A percentile compares a stretch with the other conserved stretches of the same genome.
phyloP scores from a whole-genome alignment of 441 rosid species.

The Euphorbia schlechtendalii region DNA sequence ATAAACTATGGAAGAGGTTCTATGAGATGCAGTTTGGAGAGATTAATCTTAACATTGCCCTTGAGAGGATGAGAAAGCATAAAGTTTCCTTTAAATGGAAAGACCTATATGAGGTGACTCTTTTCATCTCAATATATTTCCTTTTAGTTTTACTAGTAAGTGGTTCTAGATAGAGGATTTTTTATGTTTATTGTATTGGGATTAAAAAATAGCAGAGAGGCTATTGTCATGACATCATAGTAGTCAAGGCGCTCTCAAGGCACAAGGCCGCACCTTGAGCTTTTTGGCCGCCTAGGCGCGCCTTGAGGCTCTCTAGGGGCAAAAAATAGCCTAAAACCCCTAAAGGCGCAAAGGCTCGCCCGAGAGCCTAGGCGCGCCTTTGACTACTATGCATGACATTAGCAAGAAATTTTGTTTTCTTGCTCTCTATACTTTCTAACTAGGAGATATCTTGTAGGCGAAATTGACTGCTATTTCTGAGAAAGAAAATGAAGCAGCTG shows the following conservation, averaged over 20 bases:
- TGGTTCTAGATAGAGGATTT: background rate
- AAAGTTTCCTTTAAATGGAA: constrained; percentile 57
- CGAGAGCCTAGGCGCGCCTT: too few relatives aligned
- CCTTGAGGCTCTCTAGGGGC: too few relatives aligned
- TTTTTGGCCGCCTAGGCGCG: too few relatives aligned
- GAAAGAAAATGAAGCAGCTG: constrained; percentile 38
- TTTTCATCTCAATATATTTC: background rate
- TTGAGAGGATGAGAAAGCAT: constrained; percentile 52
- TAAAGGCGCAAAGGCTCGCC: too few relatives aligned
- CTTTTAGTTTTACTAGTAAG: background rate
- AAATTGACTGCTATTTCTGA: constrained; percentile 39
- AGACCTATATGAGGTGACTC: constrained; percentile 55
- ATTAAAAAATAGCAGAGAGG: background rate
- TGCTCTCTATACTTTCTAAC: background rate
- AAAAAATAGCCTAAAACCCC: too few relatives aligned
- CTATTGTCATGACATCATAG: too few relatives aligned
- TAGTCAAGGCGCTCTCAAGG: too few relatives aligned
- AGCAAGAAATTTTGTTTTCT: background rate
- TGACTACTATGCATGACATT: background rate
- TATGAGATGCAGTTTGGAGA: constrained; percentile 51
- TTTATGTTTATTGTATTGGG: background rate
- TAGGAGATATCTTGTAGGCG: constrained; percentile 33
- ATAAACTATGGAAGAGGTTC: constrained; percentile 68
- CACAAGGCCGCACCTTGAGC: too few relatives aligned
- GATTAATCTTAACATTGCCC: constrained; percentile 24